phyloP scores from a whole-genome alignment of 805 yeast species.

The Kodamaea leandrae region DNA sequence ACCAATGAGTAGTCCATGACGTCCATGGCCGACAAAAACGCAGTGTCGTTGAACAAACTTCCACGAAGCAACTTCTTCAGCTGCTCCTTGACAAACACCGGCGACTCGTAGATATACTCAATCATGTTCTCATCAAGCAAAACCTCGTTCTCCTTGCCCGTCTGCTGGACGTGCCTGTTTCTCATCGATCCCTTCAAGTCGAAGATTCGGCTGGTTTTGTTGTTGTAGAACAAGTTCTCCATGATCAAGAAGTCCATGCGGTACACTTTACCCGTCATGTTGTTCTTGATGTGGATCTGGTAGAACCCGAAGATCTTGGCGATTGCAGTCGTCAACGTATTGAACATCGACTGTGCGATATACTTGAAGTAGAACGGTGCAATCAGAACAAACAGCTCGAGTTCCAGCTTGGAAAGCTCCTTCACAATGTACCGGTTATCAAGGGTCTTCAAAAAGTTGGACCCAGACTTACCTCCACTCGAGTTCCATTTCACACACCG shows the following conservation, averaged over 20 bases:
- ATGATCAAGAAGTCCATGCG: conserved; percentile 89
- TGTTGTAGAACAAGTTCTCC: conserved; percentile 91
- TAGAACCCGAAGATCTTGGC: conserved; percentile 96
- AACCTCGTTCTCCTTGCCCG: conserved; percentile 94
- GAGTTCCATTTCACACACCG: conserved; percentile 96
- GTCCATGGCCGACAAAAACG: conserved; percentile 92
- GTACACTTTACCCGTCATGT: conserved; percentile 69
- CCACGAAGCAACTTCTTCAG: conserved; percentile 83
- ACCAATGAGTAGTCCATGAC: conserved; percentile 98
- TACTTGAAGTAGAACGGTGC: conserved; percentile 97
- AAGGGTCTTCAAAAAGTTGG: conserved; percentile 85
- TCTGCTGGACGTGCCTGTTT: conserved; percentile 92
- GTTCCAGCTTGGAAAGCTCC: conserved; percentile 81
- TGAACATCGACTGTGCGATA: conserved; percentile 92
- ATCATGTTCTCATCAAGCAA: conserved; percentile 96
- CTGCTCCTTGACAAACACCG: conserved; percentile 88
- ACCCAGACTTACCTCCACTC: conserved; percentile 95
- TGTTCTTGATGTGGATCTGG: conserved; percentile 84
- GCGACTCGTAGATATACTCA: conserved; percentile 94
- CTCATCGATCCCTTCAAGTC: conserved; percentile 98
- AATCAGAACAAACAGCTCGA: conserved; percentile 90
- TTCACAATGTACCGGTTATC: conserved; percentile 89
- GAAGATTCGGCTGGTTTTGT: conserved; percentile 79
- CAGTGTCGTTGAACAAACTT: conserved; percentile 91
- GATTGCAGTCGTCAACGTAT: conserved; percentile 89